A percentile compares a stretch with the other conserved stretches of the same genome.
These are phyloP conservation scores for Ceratocystis eucalypticola DNA, from an alignment of 2,329 filamentous ascomycete genomes.

Conservation along the genomic window DNA sequence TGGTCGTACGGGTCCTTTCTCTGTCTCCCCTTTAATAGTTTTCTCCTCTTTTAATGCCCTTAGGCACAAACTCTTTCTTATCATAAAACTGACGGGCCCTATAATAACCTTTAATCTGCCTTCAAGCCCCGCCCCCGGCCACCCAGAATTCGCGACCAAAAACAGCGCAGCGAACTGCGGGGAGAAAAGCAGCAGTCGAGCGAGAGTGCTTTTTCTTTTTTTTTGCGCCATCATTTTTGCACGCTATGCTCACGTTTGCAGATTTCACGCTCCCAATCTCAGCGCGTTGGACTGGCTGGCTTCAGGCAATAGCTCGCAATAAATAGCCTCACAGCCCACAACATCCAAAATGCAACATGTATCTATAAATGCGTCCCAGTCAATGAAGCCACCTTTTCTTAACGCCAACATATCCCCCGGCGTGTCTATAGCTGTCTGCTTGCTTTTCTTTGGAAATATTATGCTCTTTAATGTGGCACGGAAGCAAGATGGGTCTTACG, in stretches of 20 bases:
- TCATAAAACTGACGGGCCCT: neutral
- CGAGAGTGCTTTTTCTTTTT: neutral
- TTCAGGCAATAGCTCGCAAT: neutral
- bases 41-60: neutral
- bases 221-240: neutral
- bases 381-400: neutral
- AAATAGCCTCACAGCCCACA: neutral
- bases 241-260: neutral
- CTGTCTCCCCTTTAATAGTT: neutral
- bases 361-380: neutral
- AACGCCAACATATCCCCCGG: neutral
- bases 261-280: neutral
- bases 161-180: neutral
- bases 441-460: neutral
- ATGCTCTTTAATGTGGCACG: constrained; percentile 4
- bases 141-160: neutral
- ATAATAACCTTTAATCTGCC: neutral
- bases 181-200: neutral
- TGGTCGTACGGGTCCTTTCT: neutral
- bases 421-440: neutral
- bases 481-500: neutral
- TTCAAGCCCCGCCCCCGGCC: neutral
- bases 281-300: neutral
- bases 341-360: neutral
- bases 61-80: neutral